Percentiles rank a stretch among this genome's conserved stretches.
These are phyloP conservation scores for Artemisia argyi DNA, from an alignment of 129 eudicot species.

Conservation along the genomic window DNA sequence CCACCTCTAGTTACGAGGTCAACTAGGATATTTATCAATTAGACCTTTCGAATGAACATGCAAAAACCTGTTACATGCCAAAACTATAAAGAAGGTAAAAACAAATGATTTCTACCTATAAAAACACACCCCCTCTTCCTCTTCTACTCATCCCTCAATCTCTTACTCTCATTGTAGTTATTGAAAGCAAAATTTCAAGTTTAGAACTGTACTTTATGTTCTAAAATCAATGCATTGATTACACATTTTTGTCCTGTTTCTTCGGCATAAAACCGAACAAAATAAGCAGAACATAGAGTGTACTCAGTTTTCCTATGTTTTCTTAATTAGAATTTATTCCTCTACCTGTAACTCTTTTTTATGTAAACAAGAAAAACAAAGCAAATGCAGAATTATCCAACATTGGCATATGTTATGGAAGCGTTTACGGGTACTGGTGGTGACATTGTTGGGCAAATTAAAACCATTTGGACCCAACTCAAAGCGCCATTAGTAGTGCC, in stretches of 20 bases:
- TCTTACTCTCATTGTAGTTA: neutral
- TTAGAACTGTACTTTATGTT: neutral
- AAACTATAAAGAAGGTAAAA: neutral
- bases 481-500: constrained; percentile 50
- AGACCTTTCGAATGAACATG: neutral
- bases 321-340: neutral
- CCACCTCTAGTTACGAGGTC: no score
- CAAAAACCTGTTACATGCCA: neutral
- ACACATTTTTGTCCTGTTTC: neutral
- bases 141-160: neutral
- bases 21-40: no score
- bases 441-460: constrained; percentile 38
- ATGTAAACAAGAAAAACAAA: neutral
- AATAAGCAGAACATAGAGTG: constrained; percentile 4
- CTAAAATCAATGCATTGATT: neutral
- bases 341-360: neutral
- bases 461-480: constrained; percentile 36
- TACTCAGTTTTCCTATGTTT: neutral
- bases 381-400: constrained; percentile 39
- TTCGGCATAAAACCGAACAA: neutral
- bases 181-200: neutral
- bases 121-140: neutral
- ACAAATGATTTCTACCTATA: neutral
- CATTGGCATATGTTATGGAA: constrained; percentile 26
- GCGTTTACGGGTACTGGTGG: constrained; percentile 26